phyloP scores from a whole-genome alignment of 805 yeast species.

The Candida methanosorbosa region DNA sequence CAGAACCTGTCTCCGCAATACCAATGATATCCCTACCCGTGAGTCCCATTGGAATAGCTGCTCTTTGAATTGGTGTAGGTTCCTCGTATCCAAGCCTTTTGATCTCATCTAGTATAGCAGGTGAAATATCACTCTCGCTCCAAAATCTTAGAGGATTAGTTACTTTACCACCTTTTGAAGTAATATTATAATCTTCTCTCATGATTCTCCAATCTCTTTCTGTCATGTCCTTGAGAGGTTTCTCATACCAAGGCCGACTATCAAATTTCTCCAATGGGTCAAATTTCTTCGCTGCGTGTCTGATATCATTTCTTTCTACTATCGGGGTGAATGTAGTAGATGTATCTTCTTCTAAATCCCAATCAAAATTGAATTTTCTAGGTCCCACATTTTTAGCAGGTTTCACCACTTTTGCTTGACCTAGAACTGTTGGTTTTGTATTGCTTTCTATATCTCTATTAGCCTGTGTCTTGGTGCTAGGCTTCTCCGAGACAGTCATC shows the following conservation, averaged over 20 bases:
- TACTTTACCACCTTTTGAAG: conserved; percentile 39
- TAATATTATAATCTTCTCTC: conserved; percentile 67
- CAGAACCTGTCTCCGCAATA: conserved; percentile 95
- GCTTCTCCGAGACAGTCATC: no score
- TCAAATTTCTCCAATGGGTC: conserved; percentile 3
- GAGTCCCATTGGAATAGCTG: conserved; percentile 68
- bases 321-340: conserved; percentile 33
- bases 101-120: conserved; percentile 28
- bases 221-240: conserved; percentile 56
- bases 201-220: conserved; percentile 86
- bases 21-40: conserved; percentile 65
- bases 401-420: no score
- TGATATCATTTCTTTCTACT: conserved; percentile 11
- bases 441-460: no score
- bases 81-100: conserved; percentile 34
- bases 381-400: conserved; percentile 3
- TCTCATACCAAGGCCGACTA: conserved; percentile 59
- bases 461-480: no score
- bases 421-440: no score
- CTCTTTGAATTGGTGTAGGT: conserved; percentile 91
- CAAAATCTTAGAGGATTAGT: conserved; percentile 65
- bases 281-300: conserved; percentile 16
- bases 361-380: conserved; percentile 51
- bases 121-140: conserved; percentile 53
- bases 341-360: conserved; percentile 68